Percentiles rank a stretch among this genome's conserved stretches.
Conservation (phyloP, 345 rosid genomes). For the Brassica incana region DNA sequence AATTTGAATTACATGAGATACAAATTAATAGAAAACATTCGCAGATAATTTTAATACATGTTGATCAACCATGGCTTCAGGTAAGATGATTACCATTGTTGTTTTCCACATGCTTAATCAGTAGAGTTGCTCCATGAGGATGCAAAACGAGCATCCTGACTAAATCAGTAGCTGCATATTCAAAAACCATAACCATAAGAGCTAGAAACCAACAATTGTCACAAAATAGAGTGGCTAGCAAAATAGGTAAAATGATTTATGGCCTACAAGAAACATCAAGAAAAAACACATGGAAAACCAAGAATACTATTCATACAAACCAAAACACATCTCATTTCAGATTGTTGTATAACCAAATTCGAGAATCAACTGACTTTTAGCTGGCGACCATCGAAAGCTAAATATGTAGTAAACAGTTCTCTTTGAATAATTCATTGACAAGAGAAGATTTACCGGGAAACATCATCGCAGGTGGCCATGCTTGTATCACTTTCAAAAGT, state of each 20-base stretch:
- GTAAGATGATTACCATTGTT: constrained; percentile 55
- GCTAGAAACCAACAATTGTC: constrained; percentile 1
- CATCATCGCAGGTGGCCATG: constrained; percentile 84
- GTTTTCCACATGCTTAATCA: constrained; percentile 59
- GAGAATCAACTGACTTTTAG: background rate
- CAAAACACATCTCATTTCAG: background rate
- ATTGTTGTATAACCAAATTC: background rate
- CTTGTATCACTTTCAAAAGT: constrained; percentile 65
- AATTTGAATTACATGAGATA: constrained; percentile 14
- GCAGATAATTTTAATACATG: background rate
- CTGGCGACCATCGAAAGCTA: background rate
- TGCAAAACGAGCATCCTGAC: constrained; percentile 84
- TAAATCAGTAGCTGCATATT: constrained; percentile 73
- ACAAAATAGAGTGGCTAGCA: background rate
- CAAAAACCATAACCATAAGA: constrained; percentile 18
- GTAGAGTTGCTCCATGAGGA: constrained; percentile 75
- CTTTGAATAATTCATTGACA: constrained; percentile 7
- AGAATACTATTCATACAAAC: background rate
- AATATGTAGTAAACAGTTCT: background rate
- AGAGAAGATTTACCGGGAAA: constrained; percentile 73
- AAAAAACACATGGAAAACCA: background rate
- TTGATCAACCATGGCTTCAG: constrained; percentile 5
- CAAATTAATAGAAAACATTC: background rate
- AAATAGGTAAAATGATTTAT: constrained; percentile 8
- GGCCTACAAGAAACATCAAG: background rate